Base-by-base conservation (phyloP, 2,329 filamentous ascomycete species). In the Talaromyces rugulosus region DNA sequence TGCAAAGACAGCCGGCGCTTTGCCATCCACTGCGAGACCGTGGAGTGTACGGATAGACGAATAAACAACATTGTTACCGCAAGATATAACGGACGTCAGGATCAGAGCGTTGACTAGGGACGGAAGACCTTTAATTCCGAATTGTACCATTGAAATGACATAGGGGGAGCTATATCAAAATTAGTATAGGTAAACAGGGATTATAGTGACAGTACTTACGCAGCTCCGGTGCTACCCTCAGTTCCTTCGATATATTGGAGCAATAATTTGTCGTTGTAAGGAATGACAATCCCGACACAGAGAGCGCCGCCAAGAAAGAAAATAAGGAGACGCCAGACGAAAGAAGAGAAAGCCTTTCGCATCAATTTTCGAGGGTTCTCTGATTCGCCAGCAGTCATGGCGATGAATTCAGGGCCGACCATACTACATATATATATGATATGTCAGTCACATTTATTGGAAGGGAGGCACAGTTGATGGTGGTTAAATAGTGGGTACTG, bases 271-370 rank as follows among this genome's bases (percentile, higher is more conserved):
- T 82, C 83, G 79, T 91, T 77, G 80, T 89, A 91, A 2, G 89
- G 88, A 11, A 92, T 87, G 60, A 88, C 82, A 85, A 91, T 89
- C 70, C 89, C 89, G 62, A 92, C 78, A 59, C 91, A 81, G 62
- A 92, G 82, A 42, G 91, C 87, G 23, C 84, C 86, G 62, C 90
- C 74, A 71, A 86, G 81, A 80, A 92, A 93, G 81, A 93, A 92
- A 78, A 91, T 78, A 66, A 90, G 75, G 72, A 92, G 91, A 62
- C 89, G 89, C 79, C 85, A 92, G 75, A 92, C 91, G 64, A 89
- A 91, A 36, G 90, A 81, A 72, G 85, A 87, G 79, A 91, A 91
- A 62, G 89, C 89, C 62, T 85, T 84, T 9, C 89, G 89, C 62
- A 92, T 86, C 23, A 85, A 89, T 74, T 84, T 86, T 70, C 89